phyloP scores from a whole-genome alignment of 2,329 filamentous ascomycete species.

The Colletotrichum graminicola region DNA sequence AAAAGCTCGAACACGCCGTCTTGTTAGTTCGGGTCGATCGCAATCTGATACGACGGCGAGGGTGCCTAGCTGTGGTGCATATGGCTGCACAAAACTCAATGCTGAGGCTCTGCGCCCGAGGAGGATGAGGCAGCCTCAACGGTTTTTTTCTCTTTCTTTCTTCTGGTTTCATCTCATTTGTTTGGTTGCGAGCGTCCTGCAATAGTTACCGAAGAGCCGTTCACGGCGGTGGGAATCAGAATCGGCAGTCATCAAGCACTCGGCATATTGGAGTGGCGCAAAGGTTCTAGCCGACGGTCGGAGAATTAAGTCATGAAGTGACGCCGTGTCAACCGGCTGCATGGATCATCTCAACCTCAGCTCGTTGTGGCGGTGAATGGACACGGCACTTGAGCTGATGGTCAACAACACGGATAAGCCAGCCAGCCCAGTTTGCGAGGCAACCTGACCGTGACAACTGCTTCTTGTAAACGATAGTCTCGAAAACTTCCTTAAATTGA shows the following conservation, averaged over 20 bases:
- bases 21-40: slow-evolving; percentile 17
- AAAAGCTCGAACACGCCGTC: slow-evolving; percentile 24
- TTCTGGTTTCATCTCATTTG: no score
- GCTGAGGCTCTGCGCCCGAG: slow-evolving; percentile 16
- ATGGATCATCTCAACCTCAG: slow-evolving; percentile 11
- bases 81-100: neutral
- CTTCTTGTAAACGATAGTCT: neutral
- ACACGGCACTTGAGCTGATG: slow-evolving; percentile 5
- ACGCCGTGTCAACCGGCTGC: neutral
- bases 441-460: neutral
- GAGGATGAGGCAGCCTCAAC: neutral
- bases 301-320: neutral
- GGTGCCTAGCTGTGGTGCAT: neutral
- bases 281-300: slow-evolving; percentile 6
- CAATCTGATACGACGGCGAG: slow-evolving; percentile 24
- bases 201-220: neutral
- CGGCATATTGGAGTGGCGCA: slow-evolving; percentile 1
- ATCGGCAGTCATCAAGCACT: slow-evolving; percentile 16
- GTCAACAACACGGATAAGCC: slow-evolving; percentile 9
- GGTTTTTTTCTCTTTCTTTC: neutral
- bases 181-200: neutral
- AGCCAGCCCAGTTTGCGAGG: slow-evolving; percentile 5
- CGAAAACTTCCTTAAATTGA: neutral
- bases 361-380: slow-evolving; percentile 2
- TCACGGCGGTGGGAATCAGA: neutral